phyloP scores from a whole-genome alignment of 2,329 filamentous ascomycete genomes.

The Hymenotorrendiella dingleyae region DNA sequence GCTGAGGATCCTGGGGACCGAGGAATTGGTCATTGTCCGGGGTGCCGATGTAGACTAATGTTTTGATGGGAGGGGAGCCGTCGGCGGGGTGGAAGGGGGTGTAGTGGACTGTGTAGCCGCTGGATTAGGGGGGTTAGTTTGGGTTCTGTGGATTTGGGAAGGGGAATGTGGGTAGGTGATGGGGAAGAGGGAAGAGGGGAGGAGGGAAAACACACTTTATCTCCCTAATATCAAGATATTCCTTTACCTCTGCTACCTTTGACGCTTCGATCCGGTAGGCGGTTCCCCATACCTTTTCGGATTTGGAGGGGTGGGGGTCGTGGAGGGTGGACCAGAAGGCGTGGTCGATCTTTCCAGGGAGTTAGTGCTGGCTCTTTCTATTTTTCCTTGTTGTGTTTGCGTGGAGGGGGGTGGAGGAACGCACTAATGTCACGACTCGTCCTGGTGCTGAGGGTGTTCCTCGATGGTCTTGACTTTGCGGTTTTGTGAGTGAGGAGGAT shows the following conservation, averaged over 20 bases:
- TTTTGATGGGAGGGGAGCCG: constrained; percentile 37
- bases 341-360: no score
- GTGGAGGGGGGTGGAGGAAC: no score
- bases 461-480: constrained; percentile 78
- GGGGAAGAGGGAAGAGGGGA: not conserved
- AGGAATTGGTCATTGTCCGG: constrained; percentile 91
- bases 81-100: constrained; percentile 68
- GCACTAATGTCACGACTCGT: constrained; percentile 85
- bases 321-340: constrained; percentile 73
- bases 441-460: constrained; percentile 85
- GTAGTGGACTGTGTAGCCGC: constrained; percentile 86
- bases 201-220: constrained; percentile 54
- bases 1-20: constrained; percentile 72
- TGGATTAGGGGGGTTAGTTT: constrained; percentile 13
- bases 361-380: no score
- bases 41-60: constrained; percentile 88
- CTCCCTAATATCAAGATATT: constrained; percentile 91
- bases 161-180: not conserved
- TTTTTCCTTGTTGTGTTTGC: no score
- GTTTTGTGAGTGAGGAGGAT: constrained; percentile 10
- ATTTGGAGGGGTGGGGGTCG: constrained; percentile 59
- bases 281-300: constrained; percentile 77
- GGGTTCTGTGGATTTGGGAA: not conserved
- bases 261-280: constrained; percentile 77
- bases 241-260: constrained; percentile 72